Base-by-base conservation (phyloP, 768 basidiomycete species). In the Mrakia blollopis region DNA sequence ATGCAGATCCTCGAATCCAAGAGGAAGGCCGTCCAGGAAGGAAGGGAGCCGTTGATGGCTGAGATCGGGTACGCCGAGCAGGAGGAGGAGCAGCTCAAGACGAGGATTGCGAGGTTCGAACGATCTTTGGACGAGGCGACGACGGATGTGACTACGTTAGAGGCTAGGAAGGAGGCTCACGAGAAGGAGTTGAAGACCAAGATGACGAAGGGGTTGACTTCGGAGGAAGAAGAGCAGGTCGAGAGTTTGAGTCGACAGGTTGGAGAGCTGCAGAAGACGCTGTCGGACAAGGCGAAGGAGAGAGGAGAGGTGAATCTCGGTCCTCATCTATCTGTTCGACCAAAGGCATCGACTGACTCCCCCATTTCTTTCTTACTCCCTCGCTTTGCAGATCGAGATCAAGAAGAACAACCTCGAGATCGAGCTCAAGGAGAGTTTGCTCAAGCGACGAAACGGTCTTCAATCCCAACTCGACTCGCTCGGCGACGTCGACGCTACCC, bases 401-500 rank as follows among this genome's bases (percentile, higher is more conserved):
- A 87, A 86, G 79, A 94, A 92, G 85, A 92, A 91, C 81, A 84
- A 90, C 6, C 84, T 97, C 39, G 94, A 97, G 82, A 95, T 97
- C 73, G 96, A 98, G 83, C 86, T 98, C 67, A 93, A 91, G 79
- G 97, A 99, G 83, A 90, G 90, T 80, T 86, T 98, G 21, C 87
- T 89, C 30, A 88, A 95, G 11, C 87, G 91, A 35, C 87, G 89
- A 62, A 91, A 93, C 70, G 96, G 95, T 79, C 81, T 98, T 11
- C 88, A 89, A 70, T 83, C 85, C 47, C 91, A 91, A 82, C 84
- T 98, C 16, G 94, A 97, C 79, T 85, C 87, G 32, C 84, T 92
- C n/a, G 91, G 88, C 28, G 90, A 90, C 57, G 85, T 78, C 21
- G 78, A 50, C 21, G 82, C 79, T 0, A 39, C 57, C 14, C 50